Conservation (phyloP, 345 rosid genomes). For the Bruguiera gymnorhiza region DNA sequence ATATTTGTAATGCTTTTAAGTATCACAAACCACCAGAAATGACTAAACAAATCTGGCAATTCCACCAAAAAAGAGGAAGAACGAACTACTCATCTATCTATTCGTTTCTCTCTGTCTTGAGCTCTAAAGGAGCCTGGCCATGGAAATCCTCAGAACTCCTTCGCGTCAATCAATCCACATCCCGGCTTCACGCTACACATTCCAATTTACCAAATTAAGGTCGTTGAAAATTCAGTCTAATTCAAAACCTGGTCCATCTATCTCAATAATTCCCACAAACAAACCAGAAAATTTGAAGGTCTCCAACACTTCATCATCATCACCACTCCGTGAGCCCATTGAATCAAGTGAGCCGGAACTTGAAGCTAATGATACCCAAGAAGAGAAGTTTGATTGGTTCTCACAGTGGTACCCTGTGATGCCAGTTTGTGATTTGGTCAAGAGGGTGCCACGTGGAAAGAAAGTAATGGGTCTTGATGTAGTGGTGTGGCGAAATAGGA, state of each 20-base stretch:
- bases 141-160: too few species aligned
- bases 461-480: conserved; percentile 68
- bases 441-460: conserved; percentile 64
- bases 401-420: conserved; percentile 69
- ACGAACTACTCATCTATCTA: too few species aligned
- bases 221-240: not conserved
- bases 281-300: conserved; percentile 13
- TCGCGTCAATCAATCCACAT: too few species aligned
- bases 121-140: too few species aligned
- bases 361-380: conserved; percentile 2
- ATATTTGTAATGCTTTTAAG: too few species aligned
- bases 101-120: too few species aligned
- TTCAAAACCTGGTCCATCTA: not conserved
- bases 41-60: too few species aligned
- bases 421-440: conserved; percentile 76
- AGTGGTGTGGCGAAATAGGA: conserved; percentile 85
- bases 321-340: conserved; percentile 18
- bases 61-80: too few species aligned
- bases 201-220: too few species aligned
- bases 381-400: conserved; percentile 60
- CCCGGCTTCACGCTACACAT: too few species aligned
- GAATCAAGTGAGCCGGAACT: conserved; percentile 25
- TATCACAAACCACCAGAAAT: too few species aligned
- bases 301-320: conserved; percentile 26
- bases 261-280: not conserved